Conservation (phyloP, 2,329 filamentous ascomycete species). For the Penicillium sp. region DNA sequence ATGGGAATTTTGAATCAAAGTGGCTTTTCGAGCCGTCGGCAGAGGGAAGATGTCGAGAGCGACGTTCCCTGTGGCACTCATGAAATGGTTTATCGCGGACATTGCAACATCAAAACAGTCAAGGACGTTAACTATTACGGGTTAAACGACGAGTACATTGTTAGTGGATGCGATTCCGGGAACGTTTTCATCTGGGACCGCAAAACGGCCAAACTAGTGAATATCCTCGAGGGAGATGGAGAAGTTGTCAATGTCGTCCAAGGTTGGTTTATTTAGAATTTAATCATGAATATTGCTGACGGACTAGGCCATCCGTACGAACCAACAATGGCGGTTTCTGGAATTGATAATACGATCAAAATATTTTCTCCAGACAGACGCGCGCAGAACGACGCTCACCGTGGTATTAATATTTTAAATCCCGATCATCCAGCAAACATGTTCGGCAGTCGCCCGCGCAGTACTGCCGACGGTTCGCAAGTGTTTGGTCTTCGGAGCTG, state of each 20-base stretch:
- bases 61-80: slow-evolving; percentile 55
- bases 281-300: neutral
- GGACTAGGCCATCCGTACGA: slow-evolving; percentile 60
- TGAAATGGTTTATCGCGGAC: slow-evolving; percentile 57
- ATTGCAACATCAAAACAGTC: slow-evolving; percentile 64
- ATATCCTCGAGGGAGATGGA: slow-evolving; percentile 63
- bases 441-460: slow-evolving; percentile 20
- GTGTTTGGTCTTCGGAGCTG: slow-evolving; percentile 50
- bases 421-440: slow-evolving; percentile 38
- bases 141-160: slow-evolving; percentile 63
- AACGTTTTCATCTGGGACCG: slow-evolving; percentile 68
- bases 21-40: slow-evolving; percentile 42
- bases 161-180: slow-evolving; percentile 63
- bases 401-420: slow-evolving; percentile 56
- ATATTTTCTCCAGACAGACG: slow-evolving; percentile 61
- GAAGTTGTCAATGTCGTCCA: slow-evolving; percentile 69
- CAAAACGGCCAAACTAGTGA: slow-evolving; percentile 57
- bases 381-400: slow-evolving; percentile 54
- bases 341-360: slow-evolving; percentile 66
- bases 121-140: slow-evolving; percentile 69
- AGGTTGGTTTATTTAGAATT: slow-evolving; percentile 37
- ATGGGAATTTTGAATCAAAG: slow-evolving; percentile 43
- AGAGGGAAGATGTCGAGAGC: slow-evolving; percentile 50
- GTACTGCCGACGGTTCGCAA: slow-evolving; percentile 20
- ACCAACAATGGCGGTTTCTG: slow-evolving; percentile 61